phyloP scores from a whole-genome alignment of 2,329 filamentous ascomycete genomes.

The Aspergillus neoniger region DNA sequence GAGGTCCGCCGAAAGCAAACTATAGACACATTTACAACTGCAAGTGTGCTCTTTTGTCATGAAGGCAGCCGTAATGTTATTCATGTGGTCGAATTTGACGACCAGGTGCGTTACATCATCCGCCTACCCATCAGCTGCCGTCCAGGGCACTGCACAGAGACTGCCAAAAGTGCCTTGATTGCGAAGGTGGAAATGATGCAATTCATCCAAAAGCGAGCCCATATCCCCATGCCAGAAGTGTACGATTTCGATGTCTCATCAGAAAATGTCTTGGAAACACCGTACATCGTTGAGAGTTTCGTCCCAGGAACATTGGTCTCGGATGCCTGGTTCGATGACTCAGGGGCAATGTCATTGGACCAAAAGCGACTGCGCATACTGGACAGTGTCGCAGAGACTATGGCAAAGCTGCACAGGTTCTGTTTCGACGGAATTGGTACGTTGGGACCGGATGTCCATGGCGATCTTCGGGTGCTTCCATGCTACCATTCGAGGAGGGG shows the following conservation, averaged over 20 bases:
- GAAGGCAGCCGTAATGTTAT: not conserved
- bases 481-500: not conserved
- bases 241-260: not conserved
- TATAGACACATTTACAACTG: not conserved
- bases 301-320: not conserved
- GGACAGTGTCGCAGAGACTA: not conserved
- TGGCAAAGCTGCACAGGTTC: conserved; percentile 3
- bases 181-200: conserved; percentile 3
- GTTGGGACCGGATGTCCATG: not conserved
- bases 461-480: not conserved
- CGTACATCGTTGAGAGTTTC: not conserved
- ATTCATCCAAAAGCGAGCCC: conserved; percentile 1
- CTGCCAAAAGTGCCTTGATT: not conserved
- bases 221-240: conserved; percentile 2
- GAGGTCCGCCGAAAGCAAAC: not conserved
- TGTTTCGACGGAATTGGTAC: not conserved
- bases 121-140: conserved; percentile 1
- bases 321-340: conserved; percentile 1
- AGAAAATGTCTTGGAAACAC: not conserved
- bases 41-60: not conserved
- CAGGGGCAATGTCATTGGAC: not conserved
- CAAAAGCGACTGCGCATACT: conserved; percentile 3
- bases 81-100: conserved; percentile 1
- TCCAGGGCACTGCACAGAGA: not conserved
- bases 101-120: conserved; percentile 1